A percentile compares a stretch with the other conserved stretches of the same genome.
Evolutionary conservation across 2,329 filamentous ascomycete genomes (phyloP).

Genomic region (Phaeosphaeria sp.): DNA sequence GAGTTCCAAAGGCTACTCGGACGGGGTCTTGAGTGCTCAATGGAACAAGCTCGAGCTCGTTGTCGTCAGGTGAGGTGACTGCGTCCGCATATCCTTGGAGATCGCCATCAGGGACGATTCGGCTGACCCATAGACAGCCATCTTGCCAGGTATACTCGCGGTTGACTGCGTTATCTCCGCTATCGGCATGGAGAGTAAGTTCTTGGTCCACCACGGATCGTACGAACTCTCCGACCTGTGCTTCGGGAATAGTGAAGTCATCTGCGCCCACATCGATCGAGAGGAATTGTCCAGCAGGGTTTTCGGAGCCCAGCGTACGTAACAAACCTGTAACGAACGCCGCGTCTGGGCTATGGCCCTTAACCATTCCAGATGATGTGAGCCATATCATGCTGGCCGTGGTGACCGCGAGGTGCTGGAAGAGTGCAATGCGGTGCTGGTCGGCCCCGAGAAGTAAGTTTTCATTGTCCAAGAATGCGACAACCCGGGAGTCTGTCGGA

Average conservation of each 20-base stretch:
- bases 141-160: slow-evolving; percentile 26
- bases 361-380: slow-evolving; percentile 10
- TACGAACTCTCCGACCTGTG: slow-evolving; percentile 9
- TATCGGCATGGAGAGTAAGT: slow-evolving; percentile 7
- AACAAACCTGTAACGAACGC: slow-evolving; percentile 20
- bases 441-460: slow-evolving; percentile 2
- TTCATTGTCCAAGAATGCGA: slow-evolving; percentile 5
- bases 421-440: neutral
- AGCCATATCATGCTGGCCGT: slow-evolving; percentile 18
- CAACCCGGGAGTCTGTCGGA: neutral
- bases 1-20: slow-evolving; percentile 3
- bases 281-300: slow-evolving; percentile 9
- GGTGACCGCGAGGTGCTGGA: slow-evolving; percentile 3
- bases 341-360: slow-evolving; percentile 15
- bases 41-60: slow-evolving; percentile 1
- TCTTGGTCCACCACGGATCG: slow-evolving; percentile 17
- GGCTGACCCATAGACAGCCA: slow-evolving; percentile 24
- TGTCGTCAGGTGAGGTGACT: slow-evolving; percentile 2
- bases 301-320: slow-evolving; percentile 16
- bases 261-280: slow-evolving; percentile 16
- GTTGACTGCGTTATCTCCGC: slow-evolving; percentile 8
- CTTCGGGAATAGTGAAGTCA: neutral
- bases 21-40: slow-evolving; percentile 1
- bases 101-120: slow-evolving; percentile 22
- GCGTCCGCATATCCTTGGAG: slow-evolving; percentile 6